Conservation (phyloP, 257 asterid species). For the Solanum lycopersicoides region DNA sequence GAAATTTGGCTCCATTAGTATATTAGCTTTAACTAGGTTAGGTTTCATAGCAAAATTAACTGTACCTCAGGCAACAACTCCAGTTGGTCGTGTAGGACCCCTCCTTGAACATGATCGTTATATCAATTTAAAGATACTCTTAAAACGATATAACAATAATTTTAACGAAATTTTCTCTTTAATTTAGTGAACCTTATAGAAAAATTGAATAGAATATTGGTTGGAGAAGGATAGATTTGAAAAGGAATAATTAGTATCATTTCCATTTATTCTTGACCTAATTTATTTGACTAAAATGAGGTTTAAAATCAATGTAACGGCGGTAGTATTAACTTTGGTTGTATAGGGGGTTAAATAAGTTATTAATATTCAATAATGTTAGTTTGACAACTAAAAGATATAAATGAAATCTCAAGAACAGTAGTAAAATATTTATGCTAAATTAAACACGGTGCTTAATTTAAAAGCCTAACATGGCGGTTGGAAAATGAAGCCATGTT, state of each 20-base stretch:
- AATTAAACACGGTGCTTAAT: neutral
- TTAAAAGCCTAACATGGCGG: neutral
- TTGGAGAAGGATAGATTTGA: neutral
- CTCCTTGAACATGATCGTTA: neutral
- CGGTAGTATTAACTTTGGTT: neutral
- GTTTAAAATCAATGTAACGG: neutral
- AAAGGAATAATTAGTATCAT: neutral
- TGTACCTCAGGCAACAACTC: neutral
- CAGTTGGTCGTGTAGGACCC: neutral
- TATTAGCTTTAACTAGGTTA: neutral
- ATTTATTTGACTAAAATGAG: neutral
- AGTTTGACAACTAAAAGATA: neutral
- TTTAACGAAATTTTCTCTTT: neutral
- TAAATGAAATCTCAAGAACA: neutral
- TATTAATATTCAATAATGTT: neutral
- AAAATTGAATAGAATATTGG: neutral
- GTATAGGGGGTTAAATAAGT: neutral
- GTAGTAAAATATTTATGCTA: neutral
- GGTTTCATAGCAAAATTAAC: neutral
- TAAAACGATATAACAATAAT: neutral
- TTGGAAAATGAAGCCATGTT: neutral
- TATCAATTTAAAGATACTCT: neutral
- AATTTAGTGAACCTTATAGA: neutral
- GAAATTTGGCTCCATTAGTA: neutral
- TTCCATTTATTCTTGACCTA: neutral